Evolutionary conservation across 2,329 filamentous ascomycete species (phyloP).

Genomic region (Curvularia sp.): DNA sequence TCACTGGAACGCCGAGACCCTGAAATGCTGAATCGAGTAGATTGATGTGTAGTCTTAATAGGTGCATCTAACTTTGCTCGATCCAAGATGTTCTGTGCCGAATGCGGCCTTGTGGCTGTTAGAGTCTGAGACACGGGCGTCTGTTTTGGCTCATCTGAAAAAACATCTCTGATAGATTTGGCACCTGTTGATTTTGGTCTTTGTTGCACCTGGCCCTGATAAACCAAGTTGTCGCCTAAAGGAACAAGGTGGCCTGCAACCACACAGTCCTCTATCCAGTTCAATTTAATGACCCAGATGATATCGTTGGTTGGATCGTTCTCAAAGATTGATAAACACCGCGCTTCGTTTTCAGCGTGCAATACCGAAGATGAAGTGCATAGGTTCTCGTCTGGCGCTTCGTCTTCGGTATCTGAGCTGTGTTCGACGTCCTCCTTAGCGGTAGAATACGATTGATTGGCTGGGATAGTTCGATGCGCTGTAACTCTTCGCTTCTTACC

Average conservation of each 20-base stretch:
- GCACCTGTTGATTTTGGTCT: slow-evolving; percentile 40
- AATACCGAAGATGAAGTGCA: slow-evolving; percentile 18
- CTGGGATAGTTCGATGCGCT: slow-evolving; percentile 12
- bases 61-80: slow-evolving; percentile 60
- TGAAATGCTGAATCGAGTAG: slow-evolving; percentile 24
- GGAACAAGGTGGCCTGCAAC: slow-evolving; percentile 54
- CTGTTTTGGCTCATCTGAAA: slow-evolving; percentile 15
- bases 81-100: slow-evolving; percentile 55
- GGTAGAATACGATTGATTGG: slow-evolving; percentile 29
- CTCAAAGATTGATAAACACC: slow-evolving; percentile 26
- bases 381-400: slow-evolving; percentile 10
- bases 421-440: slow-evolving; percentile 31
- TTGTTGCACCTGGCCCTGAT: slow-evolving; percentile 56
- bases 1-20: slow-evolving; percentile 44
- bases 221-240: slow-evolving; percentile 59
- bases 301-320: slow-evolving; percentile 32
- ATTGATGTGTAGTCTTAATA: slow-evolving; percentile 25
- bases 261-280: slow-evolving; percentile 62
- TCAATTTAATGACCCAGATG: slow-evolving; percentile 60
- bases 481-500: slow-evolving; percentile 30
- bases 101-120: slow-evolving; percentile 30
- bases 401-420: slow-evolving; percentile 24
- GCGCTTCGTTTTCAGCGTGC: slow-evolving; percentile 8
- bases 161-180: slow-evolving; percentile 29
- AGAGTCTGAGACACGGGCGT: slow-evolving; percentile 28